phyloP scores from a whole-genome alignment of 2,329 filamentous ascomycete genomes.

The Lasiodiplodia sp. region DNA sequence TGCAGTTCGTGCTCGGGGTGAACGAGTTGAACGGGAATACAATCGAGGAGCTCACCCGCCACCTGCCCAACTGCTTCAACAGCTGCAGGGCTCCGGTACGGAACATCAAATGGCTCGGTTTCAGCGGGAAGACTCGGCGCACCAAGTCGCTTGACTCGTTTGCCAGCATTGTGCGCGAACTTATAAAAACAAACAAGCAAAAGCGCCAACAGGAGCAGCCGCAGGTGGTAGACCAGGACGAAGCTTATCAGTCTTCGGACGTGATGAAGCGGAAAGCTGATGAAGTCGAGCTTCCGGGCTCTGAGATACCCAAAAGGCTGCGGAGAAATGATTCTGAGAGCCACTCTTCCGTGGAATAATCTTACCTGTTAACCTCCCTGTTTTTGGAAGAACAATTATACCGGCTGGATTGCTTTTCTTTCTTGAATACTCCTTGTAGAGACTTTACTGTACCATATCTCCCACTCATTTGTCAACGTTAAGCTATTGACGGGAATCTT shows the following conservation, averaged over 20 bases:
- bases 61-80: background rate
- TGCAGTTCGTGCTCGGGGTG: background rate
- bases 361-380: background rate
- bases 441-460: too few species aligned
- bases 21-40: background rate
- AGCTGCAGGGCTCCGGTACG: background rate
- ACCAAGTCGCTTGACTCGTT: background rate
- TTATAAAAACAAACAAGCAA: background rate
- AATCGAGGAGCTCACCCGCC: background rate
- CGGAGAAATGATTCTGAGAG: background rate
- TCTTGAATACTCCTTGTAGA: too few species aligned
- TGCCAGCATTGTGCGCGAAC: background rate
- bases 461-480: too few species aligned
- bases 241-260: background rate
- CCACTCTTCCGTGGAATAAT: background rate
- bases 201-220: background rate
- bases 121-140: background rate
- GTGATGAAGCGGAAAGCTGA: background rate
- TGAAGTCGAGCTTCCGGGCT: background rate
- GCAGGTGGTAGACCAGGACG: background rate
- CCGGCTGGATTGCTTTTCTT: too few species aligned
- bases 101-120: slow-evolving; percentile 7
- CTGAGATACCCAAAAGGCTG: background rate
- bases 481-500: too few species aligned
- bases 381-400: background rate